These are phyloP conservation scores for Phoenix dactylifera DNA, from an alignment of 176 grass and related monocot genomes.

Conservation along the genomic window DNA sequence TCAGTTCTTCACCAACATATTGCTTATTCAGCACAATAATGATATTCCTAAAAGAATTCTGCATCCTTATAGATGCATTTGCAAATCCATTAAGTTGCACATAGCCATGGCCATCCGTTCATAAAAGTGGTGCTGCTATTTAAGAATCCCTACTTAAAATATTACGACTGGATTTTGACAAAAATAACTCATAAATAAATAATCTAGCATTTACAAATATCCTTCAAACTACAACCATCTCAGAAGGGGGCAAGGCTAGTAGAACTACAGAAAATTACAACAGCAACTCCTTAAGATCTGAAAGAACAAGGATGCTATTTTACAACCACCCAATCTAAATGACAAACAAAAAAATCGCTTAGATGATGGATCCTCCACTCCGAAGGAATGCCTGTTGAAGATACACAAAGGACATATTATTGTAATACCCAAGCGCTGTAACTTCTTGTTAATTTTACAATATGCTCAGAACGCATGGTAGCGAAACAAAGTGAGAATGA, in stretches of 20 bases:
- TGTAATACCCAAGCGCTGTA: constrained; percentile 7
- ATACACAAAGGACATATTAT: constrained; percentile 14
- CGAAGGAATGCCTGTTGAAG: constrained; percentile 71
- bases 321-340: constrained; percentile 9
- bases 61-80: no score
- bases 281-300: neutral
- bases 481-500: neutral
- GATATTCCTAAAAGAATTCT: no score
- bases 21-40: no score
- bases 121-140: no score
- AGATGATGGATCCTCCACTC: constrained; percentile 55
- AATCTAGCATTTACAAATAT: constrained; percentile 26
- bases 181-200: no score
- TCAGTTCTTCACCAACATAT: no score
- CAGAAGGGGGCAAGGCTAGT: neutral
- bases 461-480: neutral
- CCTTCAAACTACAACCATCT: constrained; percentile 6
- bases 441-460: no score
- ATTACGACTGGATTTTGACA: no score
- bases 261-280: constrained; percentile 8
- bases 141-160: no score
- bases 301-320: constrained; percentile 1
- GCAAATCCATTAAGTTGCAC: no score
- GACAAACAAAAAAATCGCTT: constrained; percentile 22
- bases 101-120: no score